phyloP scores from a whole-genome alignment of 371 early-diverging fungal species.

The Batrachochytrium dendrobatidis region DNA sequence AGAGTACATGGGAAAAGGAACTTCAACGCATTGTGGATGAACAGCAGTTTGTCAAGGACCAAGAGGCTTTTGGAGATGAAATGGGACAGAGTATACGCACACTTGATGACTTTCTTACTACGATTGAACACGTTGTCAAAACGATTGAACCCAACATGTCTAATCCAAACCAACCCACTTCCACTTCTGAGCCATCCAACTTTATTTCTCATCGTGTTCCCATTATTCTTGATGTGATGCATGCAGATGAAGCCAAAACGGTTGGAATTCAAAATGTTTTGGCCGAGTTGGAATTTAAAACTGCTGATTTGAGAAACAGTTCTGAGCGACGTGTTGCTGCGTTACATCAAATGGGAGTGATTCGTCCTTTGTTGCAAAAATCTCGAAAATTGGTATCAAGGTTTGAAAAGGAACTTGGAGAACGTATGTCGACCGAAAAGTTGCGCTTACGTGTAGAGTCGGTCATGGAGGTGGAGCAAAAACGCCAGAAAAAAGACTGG shows the following conservation, averaged over 20 bases:
- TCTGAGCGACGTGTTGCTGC: constrained; percentile 5
- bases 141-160: neutral
- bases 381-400: neutral
- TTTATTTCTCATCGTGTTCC: neutral
- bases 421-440: neutral
- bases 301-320: neutral
- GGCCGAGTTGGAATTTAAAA: constrained; percentile 4
- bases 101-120: constrained; percentile 1
- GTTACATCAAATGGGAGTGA: neutral
- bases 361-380: neutral
- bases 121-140: neutral
- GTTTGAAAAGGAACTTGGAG: neutral
- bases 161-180: too few species aligned
- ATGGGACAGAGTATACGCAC: neutral
- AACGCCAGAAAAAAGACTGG: neutral
- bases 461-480: neutral
- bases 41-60: constrained; percentile 20
- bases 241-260: constrained; percentile 6
- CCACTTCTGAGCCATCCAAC: neutral
- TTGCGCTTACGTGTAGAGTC: neutral
- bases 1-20: constrained; percentile 22
- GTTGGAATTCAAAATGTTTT: constrained; percentile 5
- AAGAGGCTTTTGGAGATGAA: constrained; percentile 8
- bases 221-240: constrained; percentile 2
- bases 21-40: constrained; percentile 22